Conservation (phyloP, 306 rosid genomes). For the Erythrophleum fordii region DNA sequence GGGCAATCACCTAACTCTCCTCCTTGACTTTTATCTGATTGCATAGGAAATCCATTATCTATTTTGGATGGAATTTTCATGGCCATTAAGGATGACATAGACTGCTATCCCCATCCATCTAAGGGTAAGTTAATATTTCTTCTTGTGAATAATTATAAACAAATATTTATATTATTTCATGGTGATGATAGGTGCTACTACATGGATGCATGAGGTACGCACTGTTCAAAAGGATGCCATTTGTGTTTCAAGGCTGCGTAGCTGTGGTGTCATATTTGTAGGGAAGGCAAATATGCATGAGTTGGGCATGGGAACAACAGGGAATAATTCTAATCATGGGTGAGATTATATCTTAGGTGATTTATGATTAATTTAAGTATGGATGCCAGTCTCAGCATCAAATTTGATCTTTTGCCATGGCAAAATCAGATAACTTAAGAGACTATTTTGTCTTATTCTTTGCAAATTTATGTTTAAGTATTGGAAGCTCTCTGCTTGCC, state of each 20-base stretch:
- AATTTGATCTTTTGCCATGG: constrained; percentile 13
- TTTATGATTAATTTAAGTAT: constrained; percentile 24
- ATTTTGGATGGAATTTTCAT: constrained; percentile 92
- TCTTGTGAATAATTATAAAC: constrained; percentile 2
- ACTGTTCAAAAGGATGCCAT: constrained; percentile 65
- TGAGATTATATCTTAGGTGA: constrained; percentile 43
- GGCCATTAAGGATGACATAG: constrained; percentile 98
- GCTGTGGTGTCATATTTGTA: constrained; percentile 84
- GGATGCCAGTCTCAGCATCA: constrained; percentile 31
- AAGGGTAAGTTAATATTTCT: constrained; percentile 61
- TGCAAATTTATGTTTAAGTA: constrained; percentile 22
- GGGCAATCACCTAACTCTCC: constrained; percentile 6
- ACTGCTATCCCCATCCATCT: constrained; percentile 81
- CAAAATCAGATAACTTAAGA: constrained; percentile 5
- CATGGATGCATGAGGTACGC: constrained; percentile 97
- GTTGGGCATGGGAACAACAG: constrained; percentile 98
- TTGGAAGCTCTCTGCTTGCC: constrained; percentile 5
- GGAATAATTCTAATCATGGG: constrained; percentile 94
- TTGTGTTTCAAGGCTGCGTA: constrained; percentile 74
- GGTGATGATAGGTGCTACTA: constrained; percentile 71
- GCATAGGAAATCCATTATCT: constrained; percentile 80
- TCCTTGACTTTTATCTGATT: constrained; percentile 29
- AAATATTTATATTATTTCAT: constrained; percentile 28
- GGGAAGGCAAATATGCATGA: constrained; percentile 99
- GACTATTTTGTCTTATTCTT: neutral